Conservation (phyloP, 1,284 basidiomycete genomes). For the Pascua sp. region DNA sequence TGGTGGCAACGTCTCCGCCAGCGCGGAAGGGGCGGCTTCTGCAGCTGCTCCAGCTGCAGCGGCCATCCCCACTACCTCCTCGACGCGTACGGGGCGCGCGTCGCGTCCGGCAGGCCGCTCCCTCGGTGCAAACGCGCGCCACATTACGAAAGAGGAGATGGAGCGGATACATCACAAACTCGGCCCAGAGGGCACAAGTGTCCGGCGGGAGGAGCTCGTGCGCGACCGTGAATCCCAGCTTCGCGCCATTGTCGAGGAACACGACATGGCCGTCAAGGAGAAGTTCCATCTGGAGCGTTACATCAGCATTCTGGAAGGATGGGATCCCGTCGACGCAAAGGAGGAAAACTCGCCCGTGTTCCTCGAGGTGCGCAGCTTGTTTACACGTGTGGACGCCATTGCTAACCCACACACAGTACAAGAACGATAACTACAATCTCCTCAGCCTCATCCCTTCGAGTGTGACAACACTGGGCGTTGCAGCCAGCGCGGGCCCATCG, state of each 20-base stretch:
- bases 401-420: conserved; percentile 26
- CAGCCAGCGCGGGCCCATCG: conserved; percentile 29
- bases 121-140: conserved; percentile 2
- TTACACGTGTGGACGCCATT: background rate
- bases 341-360: conserved; percentile 69
- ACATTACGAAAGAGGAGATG: conserved; percentile 25
- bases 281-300: conserved; percentile 80
- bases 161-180: conserved; percentile 24
- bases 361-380: conserved; percentile 56
- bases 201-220: conserved; percentile 53
- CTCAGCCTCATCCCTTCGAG: conserved; percentile 27
- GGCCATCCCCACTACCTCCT: background rate
- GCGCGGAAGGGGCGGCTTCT: no score
- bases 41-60: no score
- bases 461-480: background rate
- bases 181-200: conserved; percentile 24
- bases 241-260: conserved; percentile 60
- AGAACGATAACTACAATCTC: conserved; percentile 31
- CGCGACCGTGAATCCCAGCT: conserved; percentile 60
- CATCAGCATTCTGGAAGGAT: conserved; percentile 63
- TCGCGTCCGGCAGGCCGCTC: background rate
- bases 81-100: background rate
- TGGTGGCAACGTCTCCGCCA: no score
- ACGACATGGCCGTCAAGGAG: conserved; percentile 77
- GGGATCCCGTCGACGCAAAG: conserved; percentile 72